Evolutionary conservation across 768 basidiomycete genomes (phyloP), one percentile per base, ranked within the genome.

Genomic region (Clitopilus passeckerianus): DNA sequence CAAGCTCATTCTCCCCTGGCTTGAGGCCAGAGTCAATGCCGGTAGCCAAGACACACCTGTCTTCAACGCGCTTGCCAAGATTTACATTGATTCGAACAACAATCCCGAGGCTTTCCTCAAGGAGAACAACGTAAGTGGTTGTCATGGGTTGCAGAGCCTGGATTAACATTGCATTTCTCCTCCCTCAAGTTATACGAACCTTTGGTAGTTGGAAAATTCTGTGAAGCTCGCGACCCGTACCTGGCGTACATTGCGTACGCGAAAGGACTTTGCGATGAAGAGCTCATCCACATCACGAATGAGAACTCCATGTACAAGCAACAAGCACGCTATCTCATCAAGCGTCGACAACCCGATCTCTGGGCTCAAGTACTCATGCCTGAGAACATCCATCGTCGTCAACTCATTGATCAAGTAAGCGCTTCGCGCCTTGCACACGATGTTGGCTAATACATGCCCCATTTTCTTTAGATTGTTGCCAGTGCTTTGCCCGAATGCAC

Each of bases 251-350:
- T 99, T 66, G 97, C 97, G 0, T 99, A 98, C 69, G 97, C 97
- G 35, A 98, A 98, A 72, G 97, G 97, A 59, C 90, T 98, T 74
- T 99, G 97, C 70, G 97, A 99, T 64, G 94, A 98, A 5, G 97
- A 99, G 74, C 84, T 99, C 60, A 95, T 99, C 68, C 73, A 86
- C 20, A 96, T 99, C 72, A 98, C 97, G 53, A 98, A 98, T 70
- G 95, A 96, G 64, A 99, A 99, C 78, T 89, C 95, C 12, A 99
- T 99, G 97, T 99, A 95, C 84, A 99, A 98, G 76, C 96, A 99
- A 68, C 97, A 98, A 74, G 93, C 97, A 56, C 89, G 97, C 27
- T 99, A 99, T 75, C 86, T 99, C 59, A 92, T 98, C 69, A 97
- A 95, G 75, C 89, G 97, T 66, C 92, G 97, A 62, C 87, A 93